These are phyloP conservation scores for Rhododendron griersonianum DNA, from an alignment of 148 eudicot genomes.

Conservation along the genomic window DNA sequence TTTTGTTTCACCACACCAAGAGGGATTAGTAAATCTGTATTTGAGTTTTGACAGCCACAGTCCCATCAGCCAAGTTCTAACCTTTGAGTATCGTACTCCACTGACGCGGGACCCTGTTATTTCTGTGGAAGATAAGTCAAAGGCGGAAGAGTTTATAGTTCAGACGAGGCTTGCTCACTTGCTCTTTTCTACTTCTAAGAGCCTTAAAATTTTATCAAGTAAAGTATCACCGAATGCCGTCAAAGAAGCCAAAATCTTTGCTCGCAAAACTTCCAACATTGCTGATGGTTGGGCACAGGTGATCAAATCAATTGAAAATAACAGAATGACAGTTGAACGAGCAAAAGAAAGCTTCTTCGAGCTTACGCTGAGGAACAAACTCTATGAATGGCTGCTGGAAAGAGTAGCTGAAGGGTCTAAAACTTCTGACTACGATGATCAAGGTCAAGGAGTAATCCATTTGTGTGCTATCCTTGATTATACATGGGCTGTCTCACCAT, in stretches of 20 bases:
- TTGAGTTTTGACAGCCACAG: conserved; percentile 70
- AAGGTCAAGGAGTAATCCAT: conserved; percentile 95
- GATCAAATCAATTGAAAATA: conserved; percentile 39
- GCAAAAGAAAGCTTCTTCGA: conserved; percentile 76
- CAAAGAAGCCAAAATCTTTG: conserved; percentile 64
- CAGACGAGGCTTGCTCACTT: conserved; percentile 76
- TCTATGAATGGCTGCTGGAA: conserved; percentile 87
- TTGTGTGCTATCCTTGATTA: conserved; percentile 89
- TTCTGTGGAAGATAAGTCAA: conserved; percentile 32
- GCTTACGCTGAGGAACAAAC: conserved; percentile 65
- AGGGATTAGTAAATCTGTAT: conserved; percentile 65
- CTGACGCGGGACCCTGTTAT: conserved; percentile 8
- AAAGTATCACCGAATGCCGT: conserved; percentile 43
- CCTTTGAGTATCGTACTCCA: conserved; percentile 64
- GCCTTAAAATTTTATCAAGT: conserved; percentile 46
- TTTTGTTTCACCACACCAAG: conserved; percentile 53
- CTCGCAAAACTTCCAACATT: conserved; percentile 41
- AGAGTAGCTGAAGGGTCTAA: conserved; percentile 54
- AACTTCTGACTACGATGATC: conserved; percentile 58
- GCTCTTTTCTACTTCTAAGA: conserved; percentile 83
- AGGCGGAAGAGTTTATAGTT: conserved; percentile 54
- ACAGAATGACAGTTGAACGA: conserved; percentile 37
- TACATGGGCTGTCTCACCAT: conserved; percentile 80
- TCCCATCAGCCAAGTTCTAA: conserved; percentile 70
- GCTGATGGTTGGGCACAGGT: conserved; percentile 58